Evolutionary conservation across 768 basidiomycete species (phyloP).

Genomic region (Lactifluus pinguis): DNA sequence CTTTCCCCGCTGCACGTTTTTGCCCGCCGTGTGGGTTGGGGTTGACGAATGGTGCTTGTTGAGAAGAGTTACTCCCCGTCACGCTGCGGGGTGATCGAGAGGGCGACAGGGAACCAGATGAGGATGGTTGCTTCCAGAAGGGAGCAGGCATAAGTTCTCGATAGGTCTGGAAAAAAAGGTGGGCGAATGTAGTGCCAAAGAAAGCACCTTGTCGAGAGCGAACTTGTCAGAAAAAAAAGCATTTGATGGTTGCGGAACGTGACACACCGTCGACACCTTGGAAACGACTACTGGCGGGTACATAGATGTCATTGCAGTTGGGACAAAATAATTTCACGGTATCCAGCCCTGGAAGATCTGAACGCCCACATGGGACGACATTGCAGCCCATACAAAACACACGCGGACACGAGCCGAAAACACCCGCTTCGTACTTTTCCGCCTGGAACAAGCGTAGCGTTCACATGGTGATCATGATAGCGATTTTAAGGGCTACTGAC

Average conservation of each 20-base stretch:
- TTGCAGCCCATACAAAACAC: slow-evolving; percentile 86
- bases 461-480: slow-evolving; percentile 15
- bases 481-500: slow-evolving; percentile 33
- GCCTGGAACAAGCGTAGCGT: slow-evolving; percentile 41
- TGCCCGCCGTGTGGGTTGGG: slow-evolving; percentile 87
- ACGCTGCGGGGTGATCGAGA: slow-evolving; percentile 45
- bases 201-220: slow-evolving; percentile 65
- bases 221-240: background rate
- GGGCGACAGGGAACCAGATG: slow-evolving; percentile 43
- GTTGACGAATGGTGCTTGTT: slow-evolving; percentile 58
- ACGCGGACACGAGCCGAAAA: slow-evolving; percentile 91
- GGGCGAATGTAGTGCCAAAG: slow-evolving; percentile 98
- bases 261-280: slow-evolving; percentile 87
- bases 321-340: slow-evolving; percentile 98
- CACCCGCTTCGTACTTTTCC: slow-evolving; percentile 88
- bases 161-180: slow-evolving; percentile 97
- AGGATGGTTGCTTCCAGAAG: slow-evolving; percentile 68
- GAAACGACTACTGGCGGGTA: slow-evolving; percentile 90
- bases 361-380: slow-evolving; percentile 91
- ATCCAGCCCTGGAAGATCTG: slow-evolving; percentile 91
- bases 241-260: background rate
- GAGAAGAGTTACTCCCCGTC: slow-evolving; percentile 39
- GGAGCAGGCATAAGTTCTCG: slow-evolving; percentile 91
- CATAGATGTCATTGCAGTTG: slow-evolving; percentile 95
- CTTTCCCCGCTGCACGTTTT: slow-evolving; percentile 75